These are phyloP conservation scores for Acanthamoeba culbertsoni DNA, from an alignment of 208 protist species.

Conservation along the genomic window DNA sequence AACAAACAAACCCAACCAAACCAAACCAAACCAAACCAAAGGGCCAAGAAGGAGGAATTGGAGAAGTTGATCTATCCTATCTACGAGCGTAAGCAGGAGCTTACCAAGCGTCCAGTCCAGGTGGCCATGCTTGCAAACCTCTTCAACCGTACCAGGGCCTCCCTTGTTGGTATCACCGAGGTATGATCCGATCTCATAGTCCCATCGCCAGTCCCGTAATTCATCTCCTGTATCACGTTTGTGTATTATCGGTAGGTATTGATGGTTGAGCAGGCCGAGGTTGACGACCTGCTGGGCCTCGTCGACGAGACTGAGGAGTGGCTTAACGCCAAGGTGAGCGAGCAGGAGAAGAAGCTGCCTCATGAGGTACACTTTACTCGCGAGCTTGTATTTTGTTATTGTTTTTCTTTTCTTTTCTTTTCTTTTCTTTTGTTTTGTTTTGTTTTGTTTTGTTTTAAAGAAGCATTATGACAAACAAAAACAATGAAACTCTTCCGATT, in stretches of 20 bases:
- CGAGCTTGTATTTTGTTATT: no score
- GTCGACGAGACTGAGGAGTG: constrained; percentile 40
- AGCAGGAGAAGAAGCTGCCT: not conserved
- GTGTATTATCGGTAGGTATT: not conserved
- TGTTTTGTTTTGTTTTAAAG: not conserved
- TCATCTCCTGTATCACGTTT: not conserved
- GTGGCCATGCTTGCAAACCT: constrained; percentile 20
- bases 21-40: no score
- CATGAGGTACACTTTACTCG: no score
- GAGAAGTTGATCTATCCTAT: not conserved
- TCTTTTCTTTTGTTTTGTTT: not conserved
- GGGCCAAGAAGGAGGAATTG: not conserved
- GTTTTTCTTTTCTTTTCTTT: not conserved
- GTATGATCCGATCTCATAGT: not conserved
- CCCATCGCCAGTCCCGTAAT: not conserved
- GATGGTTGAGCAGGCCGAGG: not conserved
- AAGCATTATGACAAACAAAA: no score
- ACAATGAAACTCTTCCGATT: no score
- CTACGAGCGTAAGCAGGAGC: constrained; percentile 17
- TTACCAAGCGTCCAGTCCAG: constrained; percentile 40
- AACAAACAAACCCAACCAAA: no score
- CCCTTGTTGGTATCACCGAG: not conserved
- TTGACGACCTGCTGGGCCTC: not conserved
- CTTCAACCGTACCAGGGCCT: not conserved
- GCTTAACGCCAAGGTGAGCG: constrained; percentile 23